phyloP scores from a whole-genome alignment of 768 basidiomycete genomes.

The Tricholoma sp. region DNA sequence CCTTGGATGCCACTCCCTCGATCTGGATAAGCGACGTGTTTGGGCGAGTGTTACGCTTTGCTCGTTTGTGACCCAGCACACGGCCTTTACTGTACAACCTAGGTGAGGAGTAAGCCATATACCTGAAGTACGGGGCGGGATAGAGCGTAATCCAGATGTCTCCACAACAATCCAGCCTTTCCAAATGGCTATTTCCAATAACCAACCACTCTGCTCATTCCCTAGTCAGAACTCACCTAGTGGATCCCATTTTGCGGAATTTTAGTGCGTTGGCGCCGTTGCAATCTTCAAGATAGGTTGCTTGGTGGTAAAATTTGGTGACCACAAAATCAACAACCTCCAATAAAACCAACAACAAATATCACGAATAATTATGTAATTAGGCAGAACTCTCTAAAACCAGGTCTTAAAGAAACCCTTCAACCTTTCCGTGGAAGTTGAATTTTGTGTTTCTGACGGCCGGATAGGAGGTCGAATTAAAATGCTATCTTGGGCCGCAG shows the following conservation, averaged over 20 bases:
- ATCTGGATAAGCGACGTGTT: constrained; percentile 97
- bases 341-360: constrained; percentile 29
- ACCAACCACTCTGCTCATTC: constrained; percentile 14
- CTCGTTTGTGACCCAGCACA: constrained; percentile 96
- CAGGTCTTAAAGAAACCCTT: neutral
- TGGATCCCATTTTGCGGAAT: constrained; percentile 67
- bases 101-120: neutral
- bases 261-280: constrained; percentile 44
- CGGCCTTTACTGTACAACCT: constrained; percentile 97
- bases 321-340: constrained; percentile 19
- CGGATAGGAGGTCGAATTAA: neutral
- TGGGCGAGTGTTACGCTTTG: constrained; percentile 93
- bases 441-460: neutral
- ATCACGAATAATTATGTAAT: neutral
- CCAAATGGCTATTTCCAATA: constrained; percentile 13
- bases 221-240: constrained; percentile 53
- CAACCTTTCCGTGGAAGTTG: neutral
- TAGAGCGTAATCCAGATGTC: constrained; percentile 17
- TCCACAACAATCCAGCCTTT: constrained; percentile 42
- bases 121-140: neutral
- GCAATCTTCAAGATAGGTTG: constrained; percentile 37
- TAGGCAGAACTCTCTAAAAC: neutral
- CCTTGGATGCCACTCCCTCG: constrained; percentile 90
- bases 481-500: neutral
- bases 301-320: constrained; percentile 19